phyloP scores from a whole-genome alignment of 1,284 basidiomycete species.

The Xerocomus amazonicus region DNA sequence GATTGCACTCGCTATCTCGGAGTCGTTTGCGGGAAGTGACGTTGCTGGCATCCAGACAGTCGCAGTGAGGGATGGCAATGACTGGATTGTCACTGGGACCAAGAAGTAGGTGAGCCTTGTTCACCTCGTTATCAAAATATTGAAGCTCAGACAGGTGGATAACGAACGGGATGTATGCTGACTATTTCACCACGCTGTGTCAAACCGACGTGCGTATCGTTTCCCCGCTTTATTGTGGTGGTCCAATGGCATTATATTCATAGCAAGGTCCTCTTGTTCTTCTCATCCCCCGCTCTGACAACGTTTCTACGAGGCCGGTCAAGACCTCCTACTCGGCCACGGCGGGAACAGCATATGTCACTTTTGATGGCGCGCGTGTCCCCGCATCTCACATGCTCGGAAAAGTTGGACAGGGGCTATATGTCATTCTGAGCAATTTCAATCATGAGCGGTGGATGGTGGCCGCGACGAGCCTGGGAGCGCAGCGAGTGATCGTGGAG shows the following conservation, averaged over 20 bases:
- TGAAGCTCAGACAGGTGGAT: slow-evolving; percentile 67
- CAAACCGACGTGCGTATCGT: slow-evolving; percentile 50
- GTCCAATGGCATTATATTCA: slow-evolving; percentile 4
- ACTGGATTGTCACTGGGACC: slow-evolving; percentile 86
- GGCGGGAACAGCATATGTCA: slow-evolving; percentile 89
- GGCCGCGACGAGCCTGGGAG: slow-evolving; percentile 63
- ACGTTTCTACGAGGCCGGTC: slow-evolving; percentile 87
- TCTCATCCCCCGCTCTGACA: slow-evolving; percentile 74
- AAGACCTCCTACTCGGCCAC: slow-evolving; percentile 86
- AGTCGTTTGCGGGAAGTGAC: slow-evolving; percentile 92
- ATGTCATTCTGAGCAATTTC: slow-evolving; percentile 83
- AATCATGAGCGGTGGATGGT: slow-evolving; percentile 90
- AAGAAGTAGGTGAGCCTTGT: slow-evolving; percentile 56
- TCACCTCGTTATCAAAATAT: neutral
- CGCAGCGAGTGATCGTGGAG: slow-evolving; percentile 71
- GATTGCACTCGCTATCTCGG: slow-evolving; percentile 70
- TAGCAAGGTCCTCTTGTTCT: slow-evolving; percentile 85
- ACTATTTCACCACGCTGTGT: slow-evolving; percentile 78
- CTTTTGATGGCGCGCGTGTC: slow-evolving; percentile 88
- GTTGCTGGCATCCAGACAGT: slow-evolving; percentile 82
- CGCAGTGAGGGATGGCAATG: slow-evolving; percentile 78
- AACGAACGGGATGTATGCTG: slow-evolving; percentile 82
- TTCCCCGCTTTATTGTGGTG: neutral
- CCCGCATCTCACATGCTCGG: slow-evolving; percentile 86
- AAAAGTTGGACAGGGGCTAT: slow-evolving; percentile 79